A percentile compares a stretch with the other conserved stretches of the same genome.
phyloP scores from a whole-genome alignment of 345 rosid genomes.

The Salix purpurea region DNA sequence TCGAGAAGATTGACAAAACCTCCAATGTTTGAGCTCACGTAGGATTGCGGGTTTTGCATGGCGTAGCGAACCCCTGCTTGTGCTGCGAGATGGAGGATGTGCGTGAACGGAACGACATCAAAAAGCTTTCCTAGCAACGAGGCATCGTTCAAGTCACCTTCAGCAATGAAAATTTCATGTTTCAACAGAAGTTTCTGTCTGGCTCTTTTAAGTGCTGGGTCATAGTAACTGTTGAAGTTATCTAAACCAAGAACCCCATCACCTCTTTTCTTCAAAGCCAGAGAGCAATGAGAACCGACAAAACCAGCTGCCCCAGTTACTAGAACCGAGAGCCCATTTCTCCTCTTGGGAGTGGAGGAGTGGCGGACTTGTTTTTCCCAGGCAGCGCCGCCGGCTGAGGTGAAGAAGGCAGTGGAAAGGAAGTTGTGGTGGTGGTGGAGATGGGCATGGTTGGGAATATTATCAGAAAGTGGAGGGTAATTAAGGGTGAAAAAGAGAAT shows the following conservation, averaged over 20 bases:
- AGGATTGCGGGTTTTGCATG: conserved; percentile 25
- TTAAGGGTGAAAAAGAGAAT: conserved; percentile 71
- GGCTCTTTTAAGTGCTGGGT: conserved; percentile 13
- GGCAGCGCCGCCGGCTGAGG: conserved; percentile 10
- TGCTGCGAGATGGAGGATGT: conserved; percentile 23
- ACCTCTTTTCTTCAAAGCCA: conserved; percentile 25
- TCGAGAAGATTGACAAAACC: conserved; percentile 23
- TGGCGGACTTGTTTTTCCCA: conserved; percentile 29
- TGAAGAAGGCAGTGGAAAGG: conserved; percentile 15
- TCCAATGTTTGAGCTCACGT: conserved; percentile 19
- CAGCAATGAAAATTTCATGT: conserved; percentile 18
- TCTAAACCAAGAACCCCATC: conserved; percentile 27
- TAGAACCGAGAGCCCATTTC: conserved; percentile 13
- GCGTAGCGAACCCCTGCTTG: conserved; percentile 30
- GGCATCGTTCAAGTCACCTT: conserved; percentile 23
- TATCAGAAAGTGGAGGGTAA: conserved; percentile 69
- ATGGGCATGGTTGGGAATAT: conserved; percentile 25
- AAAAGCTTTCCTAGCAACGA: conserved; percentile 14
- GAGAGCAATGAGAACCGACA: conserved; percentile 22
- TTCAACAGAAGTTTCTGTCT: conserved; percentile 10
- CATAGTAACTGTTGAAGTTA: conserved; percentile 24
- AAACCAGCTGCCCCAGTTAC: conserved; percentile 27
- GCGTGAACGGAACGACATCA: conserved; percentile 24
- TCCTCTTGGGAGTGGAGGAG: conserved; percentile 21
- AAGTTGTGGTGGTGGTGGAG: conserved; percentile 36